A percentile compares a stretch with the other conserved stretches of the same genome.
Conservation (phyloP, 1,139 yeast species). For the Eremothecium sinecaudum region DNA sequence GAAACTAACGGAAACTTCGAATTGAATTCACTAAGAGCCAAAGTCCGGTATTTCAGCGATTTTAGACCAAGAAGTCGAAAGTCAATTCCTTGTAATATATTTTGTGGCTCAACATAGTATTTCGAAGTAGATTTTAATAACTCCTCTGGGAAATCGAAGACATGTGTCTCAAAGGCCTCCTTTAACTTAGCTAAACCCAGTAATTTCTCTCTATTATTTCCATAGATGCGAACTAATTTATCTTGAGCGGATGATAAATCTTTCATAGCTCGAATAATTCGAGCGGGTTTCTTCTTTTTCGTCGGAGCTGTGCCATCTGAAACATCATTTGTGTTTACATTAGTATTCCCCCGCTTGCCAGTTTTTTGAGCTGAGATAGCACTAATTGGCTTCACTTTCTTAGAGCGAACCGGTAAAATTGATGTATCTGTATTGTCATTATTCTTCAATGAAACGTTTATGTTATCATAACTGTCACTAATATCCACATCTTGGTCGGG, state of each 20-base stretch:
- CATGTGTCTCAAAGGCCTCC: conserved; percentile 31
- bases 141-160: conserved; percentile 27
- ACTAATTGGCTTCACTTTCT: too few species aligned
- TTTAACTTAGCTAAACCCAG: conserved; percentile 31
- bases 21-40: conserved; percentile 13
- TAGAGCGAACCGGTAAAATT: too few species aligned
- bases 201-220: conserved; percentile 30
- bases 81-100: conserved; percentile 8
- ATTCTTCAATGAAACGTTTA: too few species aligned
- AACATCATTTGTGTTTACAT: too few species aligned
- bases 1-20: conserved; percentile 14
- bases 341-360: too few species aligned
- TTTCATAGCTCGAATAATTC: conserved; percentile 24
- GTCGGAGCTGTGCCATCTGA: too few species aligned
- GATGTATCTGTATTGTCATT: too few species aligned
- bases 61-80: conserved; percentile 12
- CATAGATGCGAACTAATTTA: conserved; percentile 32
- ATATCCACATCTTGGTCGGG: too few species aligned
- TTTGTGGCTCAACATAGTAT: conserved; percentile 13
- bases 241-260: conserved; percentile 33
- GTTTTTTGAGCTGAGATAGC: too few species aligned
- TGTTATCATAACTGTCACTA: too few species aligned
- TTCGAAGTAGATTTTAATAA: conserved; percentile 14
- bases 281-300: conserved; percentile 6
- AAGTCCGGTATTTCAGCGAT: conserved; percentile 13